Evolutionary conservation across 2,329 filamentous ascomycete species (phyloP).

Genomic region (Ophiostoma angusticollis): DNA sequence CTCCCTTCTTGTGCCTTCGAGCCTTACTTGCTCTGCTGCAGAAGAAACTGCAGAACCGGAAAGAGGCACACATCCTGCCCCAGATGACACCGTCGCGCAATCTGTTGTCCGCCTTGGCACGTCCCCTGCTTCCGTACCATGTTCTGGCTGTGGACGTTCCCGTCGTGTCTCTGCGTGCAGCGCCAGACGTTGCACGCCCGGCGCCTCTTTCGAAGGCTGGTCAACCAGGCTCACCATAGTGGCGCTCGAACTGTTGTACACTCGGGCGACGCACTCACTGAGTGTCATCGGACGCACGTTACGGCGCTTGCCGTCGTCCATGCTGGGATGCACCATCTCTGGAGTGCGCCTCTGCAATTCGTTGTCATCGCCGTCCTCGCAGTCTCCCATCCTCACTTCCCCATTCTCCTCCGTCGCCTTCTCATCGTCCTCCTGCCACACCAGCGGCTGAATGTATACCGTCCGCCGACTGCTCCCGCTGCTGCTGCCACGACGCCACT

Average conservation of each 20-base stretch:
- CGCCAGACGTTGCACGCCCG: slow-evolving; percentile 33
- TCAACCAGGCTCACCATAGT: slow-evolving; percentile 50
- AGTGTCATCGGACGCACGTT: slow-evolving; percentile 35
- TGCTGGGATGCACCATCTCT: slow-evolving; percentile 35
- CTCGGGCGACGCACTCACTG: slow-evolving; percentile 39
- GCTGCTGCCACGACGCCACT: slow-evolving; percentile 37
- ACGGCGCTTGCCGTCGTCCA: slow-evolving; percentile 30
- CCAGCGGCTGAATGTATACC: slow-evolving; percentile 49
- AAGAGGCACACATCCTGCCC: too few relatives aligned
- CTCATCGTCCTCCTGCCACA: too few relatives aligned
- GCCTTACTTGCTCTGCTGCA: too few relatives aligned
- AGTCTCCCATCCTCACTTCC: neutral
- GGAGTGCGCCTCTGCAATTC: too few relatives aligned
- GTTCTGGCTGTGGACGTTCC: slow-evolving; percentile 18
- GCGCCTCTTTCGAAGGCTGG: slow-evolving; percentile 24
- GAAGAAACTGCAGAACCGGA: too few relatives aligned
- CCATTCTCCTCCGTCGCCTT: too few relatives aligned
- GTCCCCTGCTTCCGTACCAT: neutral
- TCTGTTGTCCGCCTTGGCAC: neutral
- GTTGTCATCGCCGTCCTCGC: neutral
- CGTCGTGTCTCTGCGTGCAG: slow-evolving; percentile 30
- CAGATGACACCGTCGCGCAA: neutral
- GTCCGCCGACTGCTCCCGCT: slow-evolving; percentile 48
- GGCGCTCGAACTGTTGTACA: slow-evolving; percentile 39
- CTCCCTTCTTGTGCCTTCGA: neutral